Percentiles rank a stretch among this genome's conserved stretches.
phyloP scores from a whole-genome alignment of 169 alveolate species.

The Haemoproteus tartakovskyi region DNA sequence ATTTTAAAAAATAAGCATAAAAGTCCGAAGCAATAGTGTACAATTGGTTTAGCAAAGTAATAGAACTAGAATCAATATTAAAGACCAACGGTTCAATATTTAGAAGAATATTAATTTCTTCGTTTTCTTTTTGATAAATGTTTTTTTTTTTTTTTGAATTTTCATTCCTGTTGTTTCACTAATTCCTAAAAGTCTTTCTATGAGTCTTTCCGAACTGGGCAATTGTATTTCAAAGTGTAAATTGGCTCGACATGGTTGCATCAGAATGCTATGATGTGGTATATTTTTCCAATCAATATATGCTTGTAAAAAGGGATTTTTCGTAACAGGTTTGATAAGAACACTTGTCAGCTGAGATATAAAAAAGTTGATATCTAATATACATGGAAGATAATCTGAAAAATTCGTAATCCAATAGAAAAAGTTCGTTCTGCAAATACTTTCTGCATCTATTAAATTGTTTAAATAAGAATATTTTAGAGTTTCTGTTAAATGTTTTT shows the following conservation, averaged over 20 bases:
- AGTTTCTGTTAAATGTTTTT: background rate
- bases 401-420: constrained; percentile 7
- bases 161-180: constrained; percentile 41
- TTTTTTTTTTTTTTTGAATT: constrained; percentile 14
- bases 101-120: constrained; percentile 30
- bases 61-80: constrained; percentile 40
- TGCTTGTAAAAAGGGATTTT: constrained; percentile 42
- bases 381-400: constrained; percentile 37
- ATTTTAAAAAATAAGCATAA: constrained; percentile 10
- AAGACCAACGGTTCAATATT: constrained; percentile 32
- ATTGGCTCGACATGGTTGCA: constrained; percentile 54
- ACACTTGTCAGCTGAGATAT: constrained; percentile 59
- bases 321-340: constrained; percentile 45
- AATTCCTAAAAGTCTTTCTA: constrained; percentile 50
- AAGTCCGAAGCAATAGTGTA: constrained; percentile 25
- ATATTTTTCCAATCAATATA: constrained; percentile 62
- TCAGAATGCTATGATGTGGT: constrained; percentile 32
- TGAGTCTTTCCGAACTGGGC: constrained; percentile 18
- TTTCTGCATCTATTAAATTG: constrained; percentile 18
- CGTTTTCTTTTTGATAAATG: constrained; percentile 16
- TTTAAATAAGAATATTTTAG: constrained; percentile 43
- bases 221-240: constrained; percentile 21
- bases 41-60: constrained; percentile 44
- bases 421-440: constrained; percentile 8
- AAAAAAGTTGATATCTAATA: constrained; percentile 33